Evolutionary conservation across 208 protist species (phyloP).

Genomic region (Herpetomonas samuelpessoai): DNA sequence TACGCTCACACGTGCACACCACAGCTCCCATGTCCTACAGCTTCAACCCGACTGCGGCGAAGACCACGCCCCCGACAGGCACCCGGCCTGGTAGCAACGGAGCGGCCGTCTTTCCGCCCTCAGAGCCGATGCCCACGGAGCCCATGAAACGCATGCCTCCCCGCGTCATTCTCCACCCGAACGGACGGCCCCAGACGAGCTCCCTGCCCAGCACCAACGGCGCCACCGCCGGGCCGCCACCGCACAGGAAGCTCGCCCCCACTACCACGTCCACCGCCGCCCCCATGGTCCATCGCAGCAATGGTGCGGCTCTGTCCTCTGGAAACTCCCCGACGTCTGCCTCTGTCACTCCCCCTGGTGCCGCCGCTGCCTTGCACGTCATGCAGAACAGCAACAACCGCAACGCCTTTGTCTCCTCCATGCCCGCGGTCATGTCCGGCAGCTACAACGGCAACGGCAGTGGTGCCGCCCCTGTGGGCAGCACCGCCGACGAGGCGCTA

Average conservation of each 20-base stretch:
- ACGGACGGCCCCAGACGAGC: not conserved
- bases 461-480: no score
- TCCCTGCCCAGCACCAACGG: no score
- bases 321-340: not conserved
- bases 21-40: constrained; percentile 5
- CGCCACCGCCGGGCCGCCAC: not conserved
- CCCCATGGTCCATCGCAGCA: no score
- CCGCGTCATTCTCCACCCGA: not conserved
- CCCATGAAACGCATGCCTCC: not conserved
- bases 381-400: not conserved
- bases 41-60: not conserved
- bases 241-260: not conserved
- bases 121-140: not conserved
- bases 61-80: not conserved
- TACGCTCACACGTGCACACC: not conserved
- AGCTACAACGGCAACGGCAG: constrained; percentile 8
- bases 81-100: not conserved
- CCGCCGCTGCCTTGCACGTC: not conserved
- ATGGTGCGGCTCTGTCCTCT: no score
- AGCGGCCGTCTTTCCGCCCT: not conserved
- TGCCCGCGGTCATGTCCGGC: constrained; percentile 1
- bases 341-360: not conserved
- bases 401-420: not conserved
- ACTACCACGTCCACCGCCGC: no score
- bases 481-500: constrained; percentile 20